These are phyloP conservation scores for Diddensiella santjacobensis DNA, from an alignment of 805 yeast genomes.

Conservation along the genomic window DNA sequence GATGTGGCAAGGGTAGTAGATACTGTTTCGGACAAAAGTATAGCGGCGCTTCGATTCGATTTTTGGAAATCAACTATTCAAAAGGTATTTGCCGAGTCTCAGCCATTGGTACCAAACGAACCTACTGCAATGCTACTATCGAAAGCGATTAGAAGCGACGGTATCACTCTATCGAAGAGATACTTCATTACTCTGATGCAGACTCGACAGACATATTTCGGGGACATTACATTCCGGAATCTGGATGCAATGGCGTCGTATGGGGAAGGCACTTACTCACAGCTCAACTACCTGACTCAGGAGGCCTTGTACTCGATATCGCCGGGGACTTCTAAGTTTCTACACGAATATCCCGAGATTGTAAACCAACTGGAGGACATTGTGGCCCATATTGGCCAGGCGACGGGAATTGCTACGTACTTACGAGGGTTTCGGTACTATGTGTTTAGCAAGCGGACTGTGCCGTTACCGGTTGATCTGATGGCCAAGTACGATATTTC, in stretches of 20 bases:
- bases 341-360: constrained; percentile 45
- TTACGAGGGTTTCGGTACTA: constrained; percentile 58
- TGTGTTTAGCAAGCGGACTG: constrained; percentile 46
- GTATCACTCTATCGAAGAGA: constrained; percentile 48
- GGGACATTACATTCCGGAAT: constrained; percentile 41
- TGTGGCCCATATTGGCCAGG: constrained; percentile 80
- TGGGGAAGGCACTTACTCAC: constrained; percentile 79
- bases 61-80: constrained; percentile 68
- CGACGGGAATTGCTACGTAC: constrained; percentile 64
- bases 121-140: constrained; percentile 62
- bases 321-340: constrained; percentile 49
- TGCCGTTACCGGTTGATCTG: constrained; percentile 60
- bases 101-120: constrained; percentile 42
- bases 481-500: constrained; percentile 52
- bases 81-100: constrained; percentile 29
- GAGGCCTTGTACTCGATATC: constrained; percentile 52
- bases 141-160: constrained; percentile 45
- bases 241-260: constrained; percentile 62
- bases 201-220: constrained; percentile 52
- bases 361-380: constrained; percentile 51
- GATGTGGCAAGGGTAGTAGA: constrained; percentile 56
- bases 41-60: constrained; percentile 51
- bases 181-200: constrained; percentile 58
- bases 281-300: constrained; percentile 63
- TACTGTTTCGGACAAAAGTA: constrained; percentile 32